Evolutionary conservation across 805 yeast species (phyloP).

Genomic region (Yarrowia sp.): DNA sequence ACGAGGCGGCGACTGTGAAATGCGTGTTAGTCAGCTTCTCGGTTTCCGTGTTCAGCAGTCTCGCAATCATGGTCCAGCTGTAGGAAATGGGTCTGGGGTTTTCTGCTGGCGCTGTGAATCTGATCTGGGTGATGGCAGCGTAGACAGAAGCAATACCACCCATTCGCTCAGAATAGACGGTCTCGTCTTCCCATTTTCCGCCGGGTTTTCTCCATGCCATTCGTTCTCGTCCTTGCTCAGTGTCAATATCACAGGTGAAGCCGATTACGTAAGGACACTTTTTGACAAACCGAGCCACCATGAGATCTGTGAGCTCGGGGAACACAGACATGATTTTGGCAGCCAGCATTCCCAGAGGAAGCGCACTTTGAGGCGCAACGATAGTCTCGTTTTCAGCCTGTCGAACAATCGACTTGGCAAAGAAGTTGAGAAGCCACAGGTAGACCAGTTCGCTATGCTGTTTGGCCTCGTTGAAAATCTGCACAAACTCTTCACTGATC

Average conservation of each 20-base stretch:
- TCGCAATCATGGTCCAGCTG: conserved; percentile 76
- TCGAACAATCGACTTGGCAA: conserved; percentile 82
- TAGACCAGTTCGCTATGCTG: conserved; percentile 59
- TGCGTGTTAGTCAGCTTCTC: conserved; percentile 68
- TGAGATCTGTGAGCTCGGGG: conserved; percentile 61
- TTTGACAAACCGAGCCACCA: conserved; percentile 83
- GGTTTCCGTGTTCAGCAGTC: conserved; percentile 64
- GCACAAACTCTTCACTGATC: conserved; percentile 56
- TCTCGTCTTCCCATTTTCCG: conserved; percentile 58
- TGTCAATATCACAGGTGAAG: conserved; percentile 72
- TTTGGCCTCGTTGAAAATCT: conserved; percentile 58
- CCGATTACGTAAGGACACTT: conserved; percentile 92
- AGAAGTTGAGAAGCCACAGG: conserved; percentile 78
- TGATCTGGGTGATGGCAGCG: conserved; percentile 70
- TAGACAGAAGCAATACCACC: conserved; percentile 85
- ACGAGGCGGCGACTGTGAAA: conserved; percentile 71
- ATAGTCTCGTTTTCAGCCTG: conserved; percentile 94
- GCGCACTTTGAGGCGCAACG: conserved; percentile 75
- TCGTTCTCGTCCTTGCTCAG: conserved; percentile 77
- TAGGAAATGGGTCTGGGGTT: conserved; percentile 62
- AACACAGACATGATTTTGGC: conserved; percentile 59
- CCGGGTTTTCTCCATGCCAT: conserved; percentile 86
- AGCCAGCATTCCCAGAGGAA: conserved; percentile 78
- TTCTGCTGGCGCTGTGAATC: conserved; percentile 44
- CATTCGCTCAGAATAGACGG: conserved; percentile 81